These are phyloP conservation scores for Saccharomyces pastorianus DNA, from an alignment of 1,139 yeast species.

Conservation along the genomic window DNA sequence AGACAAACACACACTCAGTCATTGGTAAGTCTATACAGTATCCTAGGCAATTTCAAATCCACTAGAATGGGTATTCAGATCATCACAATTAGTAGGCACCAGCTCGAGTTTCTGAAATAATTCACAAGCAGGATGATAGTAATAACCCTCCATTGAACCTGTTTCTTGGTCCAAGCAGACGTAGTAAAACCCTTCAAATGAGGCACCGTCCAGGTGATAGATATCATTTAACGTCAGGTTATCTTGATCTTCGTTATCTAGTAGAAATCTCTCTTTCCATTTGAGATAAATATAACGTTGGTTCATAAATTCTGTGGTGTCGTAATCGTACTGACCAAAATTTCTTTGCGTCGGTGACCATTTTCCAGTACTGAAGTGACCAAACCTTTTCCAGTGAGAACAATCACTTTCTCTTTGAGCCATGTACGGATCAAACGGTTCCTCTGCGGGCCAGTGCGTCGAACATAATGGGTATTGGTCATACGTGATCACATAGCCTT, in stretches of 20 bases:
- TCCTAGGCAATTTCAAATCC: not conserved
- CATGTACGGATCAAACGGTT: not conserved
- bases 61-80: not conserved
- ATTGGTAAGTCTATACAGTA: not conserved
- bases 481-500: not conserved
- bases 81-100: not conserved
- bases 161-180: not conserved
- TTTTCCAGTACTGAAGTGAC: not conserved
- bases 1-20: not conserved
- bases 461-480: not conserved
- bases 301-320: not conserved
- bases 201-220: not conserved
- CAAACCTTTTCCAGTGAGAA: not conserved
- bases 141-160: not conserved
- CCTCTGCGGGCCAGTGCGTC: not conserved
- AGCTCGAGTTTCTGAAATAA: not conserved
- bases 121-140: not conserved
- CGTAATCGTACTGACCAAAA: not conserved
- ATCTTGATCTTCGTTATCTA: not conserved
- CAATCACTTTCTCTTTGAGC: not conserved
- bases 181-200: not conserved
- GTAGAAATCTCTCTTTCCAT: not conserved
- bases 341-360: not conserved
- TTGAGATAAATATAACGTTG: not conserved
- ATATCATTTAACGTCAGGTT: not conserved